phyloP scores from a whole-genome alignment of 805 yeast genomes.

The Nakazawaea laoshanensis region DNA sequence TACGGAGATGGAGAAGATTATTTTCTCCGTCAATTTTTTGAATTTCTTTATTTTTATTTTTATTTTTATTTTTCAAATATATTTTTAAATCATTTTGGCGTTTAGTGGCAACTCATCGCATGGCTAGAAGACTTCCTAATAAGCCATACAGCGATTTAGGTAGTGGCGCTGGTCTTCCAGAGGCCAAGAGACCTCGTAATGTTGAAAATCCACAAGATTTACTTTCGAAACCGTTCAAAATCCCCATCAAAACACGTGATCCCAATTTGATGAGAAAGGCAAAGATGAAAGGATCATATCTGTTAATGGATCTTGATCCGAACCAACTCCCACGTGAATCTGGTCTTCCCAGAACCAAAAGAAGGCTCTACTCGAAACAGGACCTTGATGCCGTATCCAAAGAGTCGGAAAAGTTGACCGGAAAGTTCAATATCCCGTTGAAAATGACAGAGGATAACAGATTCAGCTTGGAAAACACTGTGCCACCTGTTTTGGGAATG shows the following conservation, averaged over 20 bases:
- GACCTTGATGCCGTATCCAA: slow-evolving; percentile 24
- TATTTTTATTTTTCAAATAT: no score
- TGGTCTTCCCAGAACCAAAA: slow-evolving; percentile 11
- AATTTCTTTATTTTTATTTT: no score
- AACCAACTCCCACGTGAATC: slow-evolving; percentile 25
- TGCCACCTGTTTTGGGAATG: slow-evolving; percentile 85
- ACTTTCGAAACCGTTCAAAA: slow-evolving; percentile 59
- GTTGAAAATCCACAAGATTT: slow-evolving; percentile 41
- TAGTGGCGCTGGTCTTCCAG: slow-evolving; percentile 62
- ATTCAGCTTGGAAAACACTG: slow-evolving; percentile 21
- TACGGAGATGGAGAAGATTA: no score
- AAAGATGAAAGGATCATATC: slow-evolving; percentile 22
- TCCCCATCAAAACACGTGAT: slow-evolving; percentile 43
- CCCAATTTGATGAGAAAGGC: slow-evolving; percentile 13
- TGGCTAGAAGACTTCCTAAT: slow-evolving; percentile 22
- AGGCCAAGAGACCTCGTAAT: slow-evolving; percentile 43
- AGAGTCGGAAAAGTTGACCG: slow-evolving; percentile 21
- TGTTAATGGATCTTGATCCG: slow-evolving; percentile 23
- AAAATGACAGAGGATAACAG: slow-evolving; percentile 29
- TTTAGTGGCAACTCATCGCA: no score
- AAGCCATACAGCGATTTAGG: slow-evolving; percentile 44
- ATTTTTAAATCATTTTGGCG: no score
- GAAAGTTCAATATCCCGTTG: slow-evolving; percentile 54
- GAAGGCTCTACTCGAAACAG: slow-evolving; percentile 21
- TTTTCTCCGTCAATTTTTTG: no score